A percentile compares a stretch with the other conserved stretches of the same genome.
phyloP scores from a whole-genome alignment of 2,329 filamentous ascomycete species.

The Colletotrichum sansevieriae region DNA sequence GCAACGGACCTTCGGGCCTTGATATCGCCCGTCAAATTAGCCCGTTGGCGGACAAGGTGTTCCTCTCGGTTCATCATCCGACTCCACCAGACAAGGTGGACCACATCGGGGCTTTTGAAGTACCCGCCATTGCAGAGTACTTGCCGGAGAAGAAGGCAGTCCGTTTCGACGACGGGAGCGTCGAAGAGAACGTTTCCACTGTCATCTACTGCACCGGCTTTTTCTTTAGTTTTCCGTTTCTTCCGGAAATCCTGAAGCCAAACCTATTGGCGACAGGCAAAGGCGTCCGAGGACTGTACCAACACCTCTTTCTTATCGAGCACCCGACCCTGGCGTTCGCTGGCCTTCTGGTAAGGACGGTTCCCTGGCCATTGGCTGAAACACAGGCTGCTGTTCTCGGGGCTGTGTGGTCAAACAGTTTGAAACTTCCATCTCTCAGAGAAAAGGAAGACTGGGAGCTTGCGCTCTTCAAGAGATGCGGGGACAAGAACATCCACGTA shows the following conservation, averaged over 20 bases:
- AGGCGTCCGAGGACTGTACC: conserved; percentile 78
- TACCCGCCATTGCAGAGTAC: conserved; percentile 71
- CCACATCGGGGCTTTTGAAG: conserved; percentile 63
- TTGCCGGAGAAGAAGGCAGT: conserved; percentile 68
- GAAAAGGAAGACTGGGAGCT: conserved; percentile 81
- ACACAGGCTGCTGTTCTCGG: conserved; percentile 83
- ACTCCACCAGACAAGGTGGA: conserved; percentile 59
- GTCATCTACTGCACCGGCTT: conserved; percentile 87
- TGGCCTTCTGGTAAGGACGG: conserved; percentile 82
- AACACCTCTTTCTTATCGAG: conserved; percentile 82
- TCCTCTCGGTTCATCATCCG: conserved; percentile 72
- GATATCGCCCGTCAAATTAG: conserved; percentile 87
- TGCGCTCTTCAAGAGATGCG: conserved; percentile 63
- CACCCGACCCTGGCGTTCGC: conserved; percentile 85
- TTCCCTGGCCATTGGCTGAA: conserved; percentile 88
- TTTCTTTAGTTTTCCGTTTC: conserved; percentile 81
- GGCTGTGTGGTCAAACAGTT: conserved; percentile 79
- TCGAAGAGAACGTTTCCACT: conserved; percentile 74
- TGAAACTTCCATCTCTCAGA: conserved; percentile 71
- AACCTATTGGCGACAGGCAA: conserved; percentile 76
- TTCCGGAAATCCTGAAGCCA: conserved; percentile 53
- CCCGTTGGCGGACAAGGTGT: conserved; percentile 66
- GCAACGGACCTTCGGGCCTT: conserved; percentile 85
- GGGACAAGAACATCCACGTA: conserved; percentile 60
- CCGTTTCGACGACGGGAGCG: conserved; percentile 72